Conservation (phyloP, 2,329 filamentous ascomycete species). For the Thelonectria rubi region DNA sequence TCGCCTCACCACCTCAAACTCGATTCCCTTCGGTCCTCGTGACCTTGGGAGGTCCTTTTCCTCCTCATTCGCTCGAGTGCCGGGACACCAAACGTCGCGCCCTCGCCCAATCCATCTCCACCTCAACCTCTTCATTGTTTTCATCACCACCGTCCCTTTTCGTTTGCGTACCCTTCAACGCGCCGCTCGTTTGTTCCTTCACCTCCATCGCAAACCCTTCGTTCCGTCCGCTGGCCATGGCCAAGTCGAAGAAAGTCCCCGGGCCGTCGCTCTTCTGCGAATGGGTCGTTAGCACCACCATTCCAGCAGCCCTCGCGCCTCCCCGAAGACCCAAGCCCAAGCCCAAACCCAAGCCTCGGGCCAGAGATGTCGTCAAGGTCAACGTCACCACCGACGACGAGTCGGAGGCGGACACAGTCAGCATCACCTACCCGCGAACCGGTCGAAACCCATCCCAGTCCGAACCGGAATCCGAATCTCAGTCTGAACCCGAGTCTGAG, state of each 20-base stretch:
- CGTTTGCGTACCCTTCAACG: neutral
- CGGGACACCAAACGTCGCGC: neutral
- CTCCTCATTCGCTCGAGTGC: slow-evolving; percentile 1
- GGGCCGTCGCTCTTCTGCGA: slow-evolving; percentile 49
- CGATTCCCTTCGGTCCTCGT: neutral
- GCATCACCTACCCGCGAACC: slow-evolving; percentile 58
- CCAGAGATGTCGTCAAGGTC: slow-evolving; percentile 49
- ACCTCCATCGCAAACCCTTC: neutral
- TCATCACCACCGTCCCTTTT: neutral
- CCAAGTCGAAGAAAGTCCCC: slow-evolving; percentile 22
- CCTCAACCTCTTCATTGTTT: neutral
- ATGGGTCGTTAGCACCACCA: slow-evolving; percentile 52
- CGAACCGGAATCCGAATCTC: neutral
- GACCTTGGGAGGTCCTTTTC: neutral
- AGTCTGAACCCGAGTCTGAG: slow-evolving; percentile 1
- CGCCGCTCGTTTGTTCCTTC: neutral
- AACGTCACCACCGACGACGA: slow-evolving; percentile 62
- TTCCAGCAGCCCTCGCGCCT: slow-evolving; percentile 43
- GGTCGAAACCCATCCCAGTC: slow-evolving; percentile 24
- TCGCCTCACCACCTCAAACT: neutral
- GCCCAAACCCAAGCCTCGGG: slow-evolving; percentile 32
- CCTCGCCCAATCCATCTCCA: neutral
- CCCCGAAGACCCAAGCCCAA: slow-evolving; percentile 35
- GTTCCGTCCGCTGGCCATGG: slow-evolving; percentile 28
- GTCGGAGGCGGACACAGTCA: slow-evolving; percentile 58